Base-by-base conservation (phyloP, 2,329 filamentous ascomycete genomes). In the Phyllosticta ampelicida region DNA sequence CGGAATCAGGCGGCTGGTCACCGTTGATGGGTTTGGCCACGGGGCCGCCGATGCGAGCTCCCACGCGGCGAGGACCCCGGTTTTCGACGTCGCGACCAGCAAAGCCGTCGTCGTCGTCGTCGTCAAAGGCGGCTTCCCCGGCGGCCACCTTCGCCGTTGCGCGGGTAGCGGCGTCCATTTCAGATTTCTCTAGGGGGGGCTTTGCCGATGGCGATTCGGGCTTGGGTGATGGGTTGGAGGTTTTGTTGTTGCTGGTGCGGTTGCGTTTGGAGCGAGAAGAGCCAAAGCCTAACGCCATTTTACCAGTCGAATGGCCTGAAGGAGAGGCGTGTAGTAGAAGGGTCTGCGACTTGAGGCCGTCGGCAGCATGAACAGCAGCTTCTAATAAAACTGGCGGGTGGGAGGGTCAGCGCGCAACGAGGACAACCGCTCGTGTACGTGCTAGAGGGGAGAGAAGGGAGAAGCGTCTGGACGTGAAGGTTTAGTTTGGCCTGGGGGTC, bases 231-330 rank as follows among this genome's bases (percentile, higher is more conserved):
- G 55, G 21, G 53, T 59, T 55, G 48, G 52, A 20, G 18, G 50
- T 61, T 20, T 16, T 23, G 54, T 21, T 52, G 26, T 54, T 52
- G 11, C 18, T 54, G 28, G 54, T 58, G 18, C 48, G 53, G 44
- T 26, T 44, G 48, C 8, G 48, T 8, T 49, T 50, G 18, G 48
- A 50, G 48, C 49, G 60, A 65, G 66, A 60, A 60, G 61, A 28
- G 36, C 64, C 63, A 55, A 67, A 64, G 59, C 70, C 71, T 74
- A 79, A 68, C 77, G 77, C 77, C 77, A 79, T 78, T 79, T 79
- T 60, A 78, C 63, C 51, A 70, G 74, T 62, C 77, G 75, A 65
- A 79, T 76, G 64, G 70, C 66, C 66, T 67, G 71, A 62, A 71
- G 70, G 61, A 73, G 67, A 53, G 72, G 69, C 57, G 68, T 70